These are phyloP conservation scores for Persicaria tinctoria DNA, from an alignment of 148 eudicot genomes.

Conservation along the genomic window DNA sequence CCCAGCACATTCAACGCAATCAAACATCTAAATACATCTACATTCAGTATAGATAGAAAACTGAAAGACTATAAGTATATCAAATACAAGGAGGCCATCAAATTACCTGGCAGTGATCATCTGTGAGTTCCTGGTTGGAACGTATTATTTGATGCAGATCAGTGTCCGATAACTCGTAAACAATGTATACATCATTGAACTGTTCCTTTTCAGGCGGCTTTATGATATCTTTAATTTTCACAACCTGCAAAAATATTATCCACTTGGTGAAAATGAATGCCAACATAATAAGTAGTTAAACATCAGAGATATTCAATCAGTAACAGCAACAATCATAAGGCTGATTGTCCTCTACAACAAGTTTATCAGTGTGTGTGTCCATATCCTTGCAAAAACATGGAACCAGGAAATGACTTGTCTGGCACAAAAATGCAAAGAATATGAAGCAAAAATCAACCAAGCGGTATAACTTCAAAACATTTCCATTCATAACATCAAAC, in stretches of 20 bases:
- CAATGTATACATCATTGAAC: constrained; percentile 45
- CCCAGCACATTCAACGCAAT: background rate
- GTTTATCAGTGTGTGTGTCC: background rate
- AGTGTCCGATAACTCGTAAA: constrained; percentile 67
- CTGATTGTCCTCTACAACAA: background rate
- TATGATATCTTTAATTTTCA: constrained; percentile 38
- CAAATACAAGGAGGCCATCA: background rate
- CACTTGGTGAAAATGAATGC: constrained; percentile 1
- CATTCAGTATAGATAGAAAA: background rate
- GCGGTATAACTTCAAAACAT: background rate
- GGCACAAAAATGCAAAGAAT: background rate
- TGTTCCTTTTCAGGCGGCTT: constrained; percentile 34
- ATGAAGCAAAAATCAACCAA: background rate
- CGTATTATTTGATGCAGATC: constrained; percentile 88
- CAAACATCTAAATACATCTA: background rate
- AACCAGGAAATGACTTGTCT: background rate
- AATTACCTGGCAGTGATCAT: constrained; percentile 86
- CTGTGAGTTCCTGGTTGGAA: constrained; percentile 78
- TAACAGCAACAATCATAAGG: background rate
- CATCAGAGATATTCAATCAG: background rate
- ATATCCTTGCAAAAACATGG: background rate
- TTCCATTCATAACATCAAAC: background rate
- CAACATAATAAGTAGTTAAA: constrained; percentile 12
- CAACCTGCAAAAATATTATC: constrained; percentile 20
- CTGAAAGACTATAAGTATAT: constrained; percentile 1